These are phyloP conservation scores for Echinochloa phyllopogon DNA, from an alignment of 176 grass and related monocot species.

Conservation along the genomic window DNA sequence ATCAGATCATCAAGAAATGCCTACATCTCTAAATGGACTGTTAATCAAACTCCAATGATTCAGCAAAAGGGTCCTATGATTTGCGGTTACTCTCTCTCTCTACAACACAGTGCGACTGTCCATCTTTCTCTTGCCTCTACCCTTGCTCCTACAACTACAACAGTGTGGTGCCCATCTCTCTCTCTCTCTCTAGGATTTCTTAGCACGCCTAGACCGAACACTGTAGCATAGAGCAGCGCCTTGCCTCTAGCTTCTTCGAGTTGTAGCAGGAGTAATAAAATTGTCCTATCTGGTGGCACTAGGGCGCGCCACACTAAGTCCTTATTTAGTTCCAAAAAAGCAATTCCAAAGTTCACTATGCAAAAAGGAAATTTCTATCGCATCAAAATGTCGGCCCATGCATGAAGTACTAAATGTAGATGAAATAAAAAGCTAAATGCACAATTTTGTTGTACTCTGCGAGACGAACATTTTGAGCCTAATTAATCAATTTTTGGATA, in stretches of 20 bases:
- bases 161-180: background rate
- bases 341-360: too few species aligned
- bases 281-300: background rate
- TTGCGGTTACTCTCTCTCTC: background rate
- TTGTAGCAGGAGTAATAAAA: background rate
- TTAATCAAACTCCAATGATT: background rate
- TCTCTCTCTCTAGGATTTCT: background rate
- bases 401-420: too few species aligned
- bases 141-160: background rate
- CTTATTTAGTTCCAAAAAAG: too few species aligned
- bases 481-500: too few species aligned
- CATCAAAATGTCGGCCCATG: too few species aligned
- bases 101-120: background rate
- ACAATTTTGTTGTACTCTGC: too few species aligned
- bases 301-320: background rate
- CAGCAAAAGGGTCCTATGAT: background rate
- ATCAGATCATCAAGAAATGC: background rate
- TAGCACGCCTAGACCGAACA: background rate
- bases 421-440: too few species aligned
- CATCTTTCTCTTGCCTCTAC: background rate
- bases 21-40: background rate
- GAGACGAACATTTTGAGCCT: too few species aligned
- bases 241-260: background rate
- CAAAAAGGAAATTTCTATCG: too few species aligned
- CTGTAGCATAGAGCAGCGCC: background rate